These are phyloP conservation scores for Adansonia digitata DNA, from an alignment of 345 rosid genomes.

Conservation along the genomic window DNA sequence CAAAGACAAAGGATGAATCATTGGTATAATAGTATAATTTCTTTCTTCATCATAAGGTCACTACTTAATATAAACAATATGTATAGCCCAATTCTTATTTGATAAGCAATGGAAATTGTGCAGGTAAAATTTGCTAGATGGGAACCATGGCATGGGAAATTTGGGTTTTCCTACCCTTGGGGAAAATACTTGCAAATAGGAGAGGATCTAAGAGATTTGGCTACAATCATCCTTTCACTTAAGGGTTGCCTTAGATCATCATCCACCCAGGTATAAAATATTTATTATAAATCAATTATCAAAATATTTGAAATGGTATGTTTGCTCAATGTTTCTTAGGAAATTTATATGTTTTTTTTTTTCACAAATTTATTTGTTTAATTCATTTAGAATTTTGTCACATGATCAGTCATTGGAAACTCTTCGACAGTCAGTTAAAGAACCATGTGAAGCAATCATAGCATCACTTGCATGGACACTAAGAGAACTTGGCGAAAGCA, in stretches of 20 bases:
- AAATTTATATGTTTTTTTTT: background rate
- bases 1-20: conserved; percentile 57
- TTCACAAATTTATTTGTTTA: background rate
- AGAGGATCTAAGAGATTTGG: conserved; percentile 50
- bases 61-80: background rate
- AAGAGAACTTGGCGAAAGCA: conserved; percentile 54
- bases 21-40: conserved; percentile 33
- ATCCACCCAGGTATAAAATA: conserved; percentile 32
- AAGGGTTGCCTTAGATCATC: conserved; percentile 32
- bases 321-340: background rate
- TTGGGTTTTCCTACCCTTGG: conserved; percentile 82
- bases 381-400: background rate
- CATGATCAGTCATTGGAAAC: conserved; percentile 16
- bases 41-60: background rate
- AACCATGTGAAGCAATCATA: conserved; percentile 35
- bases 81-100: background rate
- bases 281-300: background rate
- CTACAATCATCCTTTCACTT: conserved; percentile 40
- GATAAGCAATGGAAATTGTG: background rate
- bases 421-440: conserved; percentile 30
- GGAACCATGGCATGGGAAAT: conserved; percentile 94
- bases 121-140: conserved; percentile 87
- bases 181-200: conserved; percentile 52
- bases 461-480: conserved; percentile 42
- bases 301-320: background rate